A percentile compares a stretch with the other conserved stretches of the same genome.
Evolutionary conservation across 2,329 filamentous ascomycete genomes (phyloP).

Genomic region (Cladophialophora carrionii): DNA sequence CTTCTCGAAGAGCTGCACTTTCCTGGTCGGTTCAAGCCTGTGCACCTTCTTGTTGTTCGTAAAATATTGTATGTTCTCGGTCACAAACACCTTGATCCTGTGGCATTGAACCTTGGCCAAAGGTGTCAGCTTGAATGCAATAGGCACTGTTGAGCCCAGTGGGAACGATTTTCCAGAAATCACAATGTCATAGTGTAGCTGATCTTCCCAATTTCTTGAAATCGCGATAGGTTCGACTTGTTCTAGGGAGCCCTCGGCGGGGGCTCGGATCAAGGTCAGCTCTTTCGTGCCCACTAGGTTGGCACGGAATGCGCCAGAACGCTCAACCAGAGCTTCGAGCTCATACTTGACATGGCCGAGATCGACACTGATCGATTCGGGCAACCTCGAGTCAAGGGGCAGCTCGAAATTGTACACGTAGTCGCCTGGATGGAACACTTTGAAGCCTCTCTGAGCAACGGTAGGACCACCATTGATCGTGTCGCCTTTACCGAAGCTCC

Average conservation of each 20-base stretch:
- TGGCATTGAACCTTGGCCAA: slow-evolving; percentile 92
- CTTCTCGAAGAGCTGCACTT: slow-evolving; percentile 87
- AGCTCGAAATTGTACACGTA: slow-evolving; percentile 80
- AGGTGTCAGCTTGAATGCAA: slow-evolving; percentile 91
- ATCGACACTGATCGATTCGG: slow-evolving; percentile 84
- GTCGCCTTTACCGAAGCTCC: slow-evolving; percentile 83
- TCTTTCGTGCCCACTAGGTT: slow-evolving; percentile 83
- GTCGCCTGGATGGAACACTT: slow-evolving; percentile 77
- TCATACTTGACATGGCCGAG: slow-evolving; percentile 87
- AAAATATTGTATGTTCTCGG: slow-evolving; percentile 89
- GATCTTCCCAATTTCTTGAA: slow-evolving; percentile 90
- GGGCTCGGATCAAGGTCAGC: slow-evolving; percentile 79
- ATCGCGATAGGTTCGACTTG: slow-evolving; percentile 93
- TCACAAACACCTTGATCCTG: slow-evolving; percentile 87
- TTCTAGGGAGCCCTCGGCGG: slow-evolving; percentile 84
- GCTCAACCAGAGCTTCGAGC: slow-evolving; percentile 80
- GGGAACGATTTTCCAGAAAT: slow-evolving; percentile 96
- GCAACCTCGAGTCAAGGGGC: slow-evolving; percentile 73
- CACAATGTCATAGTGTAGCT: slow-evolving; percentile 92
- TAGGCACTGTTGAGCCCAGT: slow-evolving; percentile 82
- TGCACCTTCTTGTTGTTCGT: slow-evolving; percentile 84
- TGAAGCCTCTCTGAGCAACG: slow-evolving; percentile 77
- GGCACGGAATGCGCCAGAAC: slow-evolving; percentile 85
- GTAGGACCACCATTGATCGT: slow-evolving; percentile 58
- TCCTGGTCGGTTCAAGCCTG: slow-evolving; percentile 78